Base-by-base conservation (phyloP, 1,284 basidiomycete genomes). In the Ganoderma resinaceum region DNA sequence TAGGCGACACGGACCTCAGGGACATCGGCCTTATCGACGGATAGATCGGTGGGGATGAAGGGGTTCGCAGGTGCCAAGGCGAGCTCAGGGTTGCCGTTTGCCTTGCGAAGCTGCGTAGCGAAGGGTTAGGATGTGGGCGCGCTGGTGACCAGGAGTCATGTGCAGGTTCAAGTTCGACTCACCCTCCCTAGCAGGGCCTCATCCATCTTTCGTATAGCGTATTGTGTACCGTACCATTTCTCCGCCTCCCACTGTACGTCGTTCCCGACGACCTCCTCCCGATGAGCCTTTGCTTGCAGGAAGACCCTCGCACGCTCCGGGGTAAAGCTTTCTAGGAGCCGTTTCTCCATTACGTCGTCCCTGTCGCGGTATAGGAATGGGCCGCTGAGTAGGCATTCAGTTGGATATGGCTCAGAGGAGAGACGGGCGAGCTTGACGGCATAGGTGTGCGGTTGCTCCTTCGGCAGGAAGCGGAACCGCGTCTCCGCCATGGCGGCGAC, bases 401-500 rank as follows among this genome's bases (percentile, higher is more conserved):
- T 72, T 0, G 76, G 73, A 40, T 75, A 71, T 11, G 73, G 73
- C 35, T 75, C 72, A 2, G 73, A 61, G 20, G 77, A 68, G 9
- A 69, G 49, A 58, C 58, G 65, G 9, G 76, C 68, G 2, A 78
- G 68, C 40, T 63, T 52, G 9, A 64, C 62, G 12, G 72, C 76
- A 61, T 76, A 77, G 2, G 65, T 61, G 59, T 78, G 77, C 8
- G 78, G 78, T 63, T 76, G 73, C 26, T 63, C 62, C 76, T 89
- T 87, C 74, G 92, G 89, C 69, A 85, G 84, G 77, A 90, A 92
- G 31, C 83, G 80, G 84, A 91, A 93, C 12, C 81, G 80, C 64
- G 90, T 86, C 42, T 85, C 82, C 33, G 86, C 83, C 64, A 92
- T 84, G 61, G 84, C 79, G 57, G 83, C 82, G 66, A 88, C 83